Conservation (phyloP, 305 asterid species). For the Fraxinus sp. region DNA sequence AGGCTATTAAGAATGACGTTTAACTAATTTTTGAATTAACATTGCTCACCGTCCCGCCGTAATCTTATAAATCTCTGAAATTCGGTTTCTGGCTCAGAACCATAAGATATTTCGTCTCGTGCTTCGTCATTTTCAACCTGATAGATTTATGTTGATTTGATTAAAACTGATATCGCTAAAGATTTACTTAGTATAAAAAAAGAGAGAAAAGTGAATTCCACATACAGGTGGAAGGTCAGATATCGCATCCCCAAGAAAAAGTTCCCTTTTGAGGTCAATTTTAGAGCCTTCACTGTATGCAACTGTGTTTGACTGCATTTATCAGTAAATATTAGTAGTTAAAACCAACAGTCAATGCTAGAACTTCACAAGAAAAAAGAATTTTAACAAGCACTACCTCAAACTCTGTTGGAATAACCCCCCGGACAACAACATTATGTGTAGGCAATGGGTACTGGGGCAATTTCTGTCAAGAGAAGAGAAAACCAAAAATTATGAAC, state of each 20-base stretch:
- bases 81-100: constrained; percentile 11
- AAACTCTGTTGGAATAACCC: not conserved
- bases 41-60: constrained; percentile 32
- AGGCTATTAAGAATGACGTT: not conserved
- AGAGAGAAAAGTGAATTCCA: not conserved
- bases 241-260: constrained; percentile 36
- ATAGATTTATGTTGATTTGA: not conserved
- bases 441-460: constrained; percentile 48
- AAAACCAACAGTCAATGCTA: not conserved
- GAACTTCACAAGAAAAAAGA: not conserved
- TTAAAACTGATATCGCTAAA: not conserved
- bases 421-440: constrained; percentile 27
- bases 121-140: constrained; percentile 36
- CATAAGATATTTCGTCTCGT: constrained; percentile 35
- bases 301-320: constrained; percentile 35
- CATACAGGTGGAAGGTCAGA: constrained; percentile 39
- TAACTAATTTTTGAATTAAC: not conserved
- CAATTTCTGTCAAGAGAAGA: constrained; percentile 22
- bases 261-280: constrained; percentile 19
- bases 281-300: constrained; percentile 30
- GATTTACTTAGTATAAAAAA: not conserved
- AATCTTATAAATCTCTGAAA: constrained; percentile 38
- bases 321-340: not conserved
- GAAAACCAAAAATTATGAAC: not conserved
- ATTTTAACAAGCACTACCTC: not conserved